Evolutionary conservation across 306 rosid genomes (phyloP).

Genomic region (Alnus glutinosa): DNA sequence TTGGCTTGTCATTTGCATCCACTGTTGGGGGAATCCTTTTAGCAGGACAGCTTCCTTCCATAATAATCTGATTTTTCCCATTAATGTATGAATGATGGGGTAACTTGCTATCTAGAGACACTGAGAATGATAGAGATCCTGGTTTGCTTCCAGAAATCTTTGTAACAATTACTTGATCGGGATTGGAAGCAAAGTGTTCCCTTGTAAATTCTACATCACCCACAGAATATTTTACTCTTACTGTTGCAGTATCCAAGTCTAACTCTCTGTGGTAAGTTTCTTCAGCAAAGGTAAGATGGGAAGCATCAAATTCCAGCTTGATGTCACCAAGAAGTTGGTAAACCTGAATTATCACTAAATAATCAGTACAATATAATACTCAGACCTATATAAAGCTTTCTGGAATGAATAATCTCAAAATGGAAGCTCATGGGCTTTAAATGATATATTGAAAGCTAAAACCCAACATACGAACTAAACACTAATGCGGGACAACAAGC

Average conservation of each 20-base stretch:
- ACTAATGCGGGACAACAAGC: no score
- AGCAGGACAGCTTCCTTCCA: constrained; percentile 62
- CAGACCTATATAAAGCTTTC: neutral
- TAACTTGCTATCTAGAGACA: constrained; percentile 66
- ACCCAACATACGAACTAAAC: neutral
- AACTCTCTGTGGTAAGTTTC: constrained; percentile 62
- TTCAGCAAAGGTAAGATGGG: constrained; percentile 42
- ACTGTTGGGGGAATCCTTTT: constrained; percentile 42
- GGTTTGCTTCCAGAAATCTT: constrained; percentile 57
- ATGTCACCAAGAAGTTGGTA: constrained; percentile 74
- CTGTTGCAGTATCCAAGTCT: constrained; percentile 69
- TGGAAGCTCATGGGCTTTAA: neutral
- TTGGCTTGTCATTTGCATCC: constrained; percentile 33
- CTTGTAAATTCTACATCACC: constrained; percentile 62
- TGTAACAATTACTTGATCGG: constrained; percentile 63
- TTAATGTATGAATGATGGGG: constrained; percentile 38
- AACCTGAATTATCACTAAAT: constrained; percentile 36
- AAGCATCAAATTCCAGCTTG: constrained; percentile 60
- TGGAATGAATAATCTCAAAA: neutral
- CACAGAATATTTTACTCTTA: constrained; percentile 51
- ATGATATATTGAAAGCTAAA: neutral
- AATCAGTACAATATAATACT: constrained; percentile 3
- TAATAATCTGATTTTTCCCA: constrained; percentile 46
- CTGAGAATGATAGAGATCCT: constrained; percentile 51
- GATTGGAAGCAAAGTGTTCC: constrained; percentile 69